Percentiles rank a stretch among this genome's conserved stretches.
Conservation (phyloP, 768 basidiomycete genomes). For the Kwoniella sp. region DNA sequence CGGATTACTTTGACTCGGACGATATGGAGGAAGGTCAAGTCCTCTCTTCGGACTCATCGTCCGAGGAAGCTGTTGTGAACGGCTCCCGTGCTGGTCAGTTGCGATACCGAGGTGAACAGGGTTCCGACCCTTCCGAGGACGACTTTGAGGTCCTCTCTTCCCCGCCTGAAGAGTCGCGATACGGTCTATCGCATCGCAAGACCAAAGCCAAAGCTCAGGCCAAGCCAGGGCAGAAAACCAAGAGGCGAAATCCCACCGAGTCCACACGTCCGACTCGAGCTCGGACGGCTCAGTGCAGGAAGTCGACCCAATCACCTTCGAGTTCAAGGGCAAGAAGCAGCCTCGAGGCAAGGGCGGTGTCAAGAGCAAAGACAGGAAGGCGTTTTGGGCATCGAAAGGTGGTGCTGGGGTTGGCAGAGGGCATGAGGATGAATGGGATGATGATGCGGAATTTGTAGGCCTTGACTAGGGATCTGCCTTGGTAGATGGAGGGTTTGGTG, state of each 20-base stretch:
- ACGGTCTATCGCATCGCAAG: conserved; percentile 12
- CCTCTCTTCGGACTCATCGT: conserved; percentile 9
- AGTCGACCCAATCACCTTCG: neutral
- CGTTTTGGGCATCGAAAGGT: conserved; percentile 36
- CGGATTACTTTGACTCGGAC: conserved; percentile 7
- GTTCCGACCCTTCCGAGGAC: conserved; percentile 10
- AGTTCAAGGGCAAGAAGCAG: neutral
- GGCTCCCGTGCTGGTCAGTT: neutral
- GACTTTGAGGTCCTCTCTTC: conserved; percentile 8
- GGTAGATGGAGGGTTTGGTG: too few relatives aligned
- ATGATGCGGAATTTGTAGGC: conserved; percentile 16
- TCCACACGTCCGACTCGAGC: neutral
- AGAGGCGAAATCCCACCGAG: neutral
- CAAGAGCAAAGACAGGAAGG: conserved; percentile 24
- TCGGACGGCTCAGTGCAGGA: neutral
- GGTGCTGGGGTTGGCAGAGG: conserved; percentile 2
- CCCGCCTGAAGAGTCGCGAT: conserved; percentile 29
- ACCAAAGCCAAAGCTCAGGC: neutral
- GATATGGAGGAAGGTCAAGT: neutral
- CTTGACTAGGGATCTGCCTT: conserved; percentile 8
- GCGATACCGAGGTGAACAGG: conserved; percentile 1
- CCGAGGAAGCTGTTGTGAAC: neutral
- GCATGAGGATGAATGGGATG: conserved; percentile 7
- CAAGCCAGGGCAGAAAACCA: too few relatives aligned
- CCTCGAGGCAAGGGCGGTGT: neutral